Evolutionary conservation across 441 rosid genomes (phyloP), one percentile per base, ranked within the genome.

Genomic region (Aleurites moluccanus): DNA sequence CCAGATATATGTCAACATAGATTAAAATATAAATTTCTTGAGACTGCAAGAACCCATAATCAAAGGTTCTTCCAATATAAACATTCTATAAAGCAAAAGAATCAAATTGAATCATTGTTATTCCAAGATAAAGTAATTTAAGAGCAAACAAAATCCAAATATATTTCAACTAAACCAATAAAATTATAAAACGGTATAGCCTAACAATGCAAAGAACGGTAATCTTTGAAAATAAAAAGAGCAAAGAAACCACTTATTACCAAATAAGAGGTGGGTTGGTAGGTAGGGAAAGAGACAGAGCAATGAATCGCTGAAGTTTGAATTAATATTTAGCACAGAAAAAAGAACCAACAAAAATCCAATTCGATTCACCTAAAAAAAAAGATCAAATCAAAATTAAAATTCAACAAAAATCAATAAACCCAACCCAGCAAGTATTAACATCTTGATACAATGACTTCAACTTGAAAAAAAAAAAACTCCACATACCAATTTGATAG

Each of bases 381-480:
- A 69, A 50, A 21, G 28, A 50, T 66, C 59, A 69, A 70, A 63
- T 60, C 60, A 10, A 61, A 18, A 65, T 49, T 57, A 30, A 33
- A 63, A 42, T 64, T 45, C 52, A 59, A 57, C 15, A 53, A 73
- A n/a, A 57, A 64, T 49, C 62, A 63, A 40, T 38, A 64, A 67
- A 55, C 20, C 42, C 47, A 67, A 55, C 25, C 50, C 35, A 62
- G 21, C 21, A 57, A 66, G 25, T 21, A 57, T 10, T 8, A 35
- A 60, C 40, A 15, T 11, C 52, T 14, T 44, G 14, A 76, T 50
- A 25, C 20, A 30, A 45, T 38, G 27, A 42, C 55, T 76, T 25
- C 4, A 50, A 67, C 33, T 42, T 20, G 18, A n/a, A 53, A 53
- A 21, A 9, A 21, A n/a, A 7, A 63, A 33, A 20, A 25, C 52